A percentile compares a stretch with the other conserved stretches of the same genome.
phyloP scores from a whole-genome alignment of 768 basidiomycete genomes.

The Galerina sulciceps region DNA sequence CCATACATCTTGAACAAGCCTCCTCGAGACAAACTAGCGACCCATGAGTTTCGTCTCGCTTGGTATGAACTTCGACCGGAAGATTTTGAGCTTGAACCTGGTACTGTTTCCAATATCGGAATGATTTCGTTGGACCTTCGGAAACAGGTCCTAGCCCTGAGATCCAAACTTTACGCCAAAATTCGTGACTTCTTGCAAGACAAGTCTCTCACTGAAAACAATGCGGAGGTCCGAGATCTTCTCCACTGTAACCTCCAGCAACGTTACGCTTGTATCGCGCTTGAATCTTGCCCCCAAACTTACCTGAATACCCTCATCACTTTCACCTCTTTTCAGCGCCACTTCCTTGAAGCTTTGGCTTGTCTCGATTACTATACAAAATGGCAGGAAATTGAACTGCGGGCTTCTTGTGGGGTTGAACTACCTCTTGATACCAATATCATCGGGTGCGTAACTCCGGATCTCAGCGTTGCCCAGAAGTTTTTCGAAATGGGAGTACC shows the following conservation, averaged over 20 bases:
- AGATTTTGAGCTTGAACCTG: conserved; percentile 2
- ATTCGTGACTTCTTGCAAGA: background rate
- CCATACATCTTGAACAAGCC: conserved; percentile 4
- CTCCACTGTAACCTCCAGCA: background rate
- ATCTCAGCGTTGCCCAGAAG: background rate
- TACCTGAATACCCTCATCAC: background rate
- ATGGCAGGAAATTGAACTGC: background rate
- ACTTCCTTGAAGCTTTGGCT: background rate
- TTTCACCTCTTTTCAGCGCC: background rate
- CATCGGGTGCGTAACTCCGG: background rate
- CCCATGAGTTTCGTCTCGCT: background rate
- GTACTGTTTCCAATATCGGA: background rate
- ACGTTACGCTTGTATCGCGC: background rate
- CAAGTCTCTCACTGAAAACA: background rate
- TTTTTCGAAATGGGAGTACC: background rate
- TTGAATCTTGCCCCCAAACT: background rate
- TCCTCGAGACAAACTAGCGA: background rate
- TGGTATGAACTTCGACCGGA: background rate
- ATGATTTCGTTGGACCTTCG: background rate
- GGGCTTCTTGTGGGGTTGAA: background rate
- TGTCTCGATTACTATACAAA: background rate
- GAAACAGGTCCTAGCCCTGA: background rate
- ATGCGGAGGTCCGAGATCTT: background rate
- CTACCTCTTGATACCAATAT: background rate
- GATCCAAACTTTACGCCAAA: background rate